Percentiles rank a stretch among this genome's conserved stretches.
Evolutionary conservation across 345 rosid species (phyloP).

Genomic region (Nasturtium officinale): DNA sequence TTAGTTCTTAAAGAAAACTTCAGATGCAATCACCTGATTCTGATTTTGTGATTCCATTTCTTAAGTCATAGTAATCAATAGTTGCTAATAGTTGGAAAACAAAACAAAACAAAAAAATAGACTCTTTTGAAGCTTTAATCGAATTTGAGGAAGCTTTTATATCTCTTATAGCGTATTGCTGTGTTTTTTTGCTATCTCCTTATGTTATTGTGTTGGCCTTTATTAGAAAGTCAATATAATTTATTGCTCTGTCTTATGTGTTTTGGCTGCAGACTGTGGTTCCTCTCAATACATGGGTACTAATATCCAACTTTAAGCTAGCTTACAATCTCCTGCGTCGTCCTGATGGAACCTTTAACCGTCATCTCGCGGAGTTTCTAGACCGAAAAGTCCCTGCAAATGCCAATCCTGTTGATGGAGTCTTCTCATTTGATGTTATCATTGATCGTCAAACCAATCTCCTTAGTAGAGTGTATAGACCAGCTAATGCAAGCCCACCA

Average conservation of each 20-base stretch:
- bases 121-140: neutral
- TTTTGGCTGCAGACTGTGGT: slow-evolving; percentile 65
- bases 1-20: neutral
- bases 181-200: neutral
- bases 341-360: slow-evolving; percentile 89
- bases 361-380: slow-evolving; percentile 90
- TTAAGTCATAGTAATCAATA: neutral
- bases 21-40: neutral
- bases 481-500: slow-evolving; percentile 46
- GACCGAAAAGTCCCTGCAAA: slow-evolving; percentile 80
- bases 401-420: slow-evolving; percentile 72
- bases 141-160: neutral
- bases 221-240: neutral
- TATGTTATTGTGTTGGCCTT: neutral
- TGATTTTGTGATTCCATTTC: neutral
- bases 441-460: slow-evolving; percentile 67
- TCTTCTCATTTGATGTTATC: slow-evolving; percentile 78
- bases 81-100: neutral
- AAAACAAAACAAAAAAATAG: neutral
- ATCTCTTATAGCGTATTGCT: neutral
- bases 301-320: slow-evolving; percentile 84
- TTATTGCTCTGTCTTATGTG: neutral
- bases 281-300: slow-evolving; percentile 88
- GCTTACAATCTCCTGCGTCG: slow-evolving; percentile 83
- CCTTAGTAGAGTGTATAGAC: slow-evolving; percentile 70